Conservation (phyloP, 306 rosid species). For the Cucumis hystrix region DNA sequence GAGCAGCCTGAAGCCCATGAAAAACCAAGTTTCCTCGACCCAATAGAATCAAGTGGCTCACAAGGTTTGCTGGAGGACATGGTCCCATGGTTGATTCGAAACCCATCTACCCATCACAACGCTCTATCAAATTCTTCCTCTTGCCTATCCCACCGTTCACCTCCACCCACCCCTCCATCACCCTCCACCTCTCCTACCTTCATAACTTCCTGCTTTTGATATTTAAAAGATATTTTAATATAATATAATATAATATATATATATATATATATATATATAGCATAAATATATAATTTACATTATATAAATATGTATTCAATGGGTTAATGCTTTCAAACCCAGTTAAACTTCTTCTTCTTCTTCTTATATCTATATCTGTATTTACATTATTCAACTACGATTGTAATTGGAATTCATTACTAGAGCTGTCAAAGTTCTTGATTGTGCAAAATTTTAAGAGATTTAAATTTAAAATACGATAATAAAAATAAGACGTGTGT, state of each 20-base stretch:
- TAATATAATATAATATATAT: too few relatives aligned
- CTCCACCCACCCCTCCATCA: conserved; percentile 30
- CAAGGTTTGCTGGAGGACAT: conserved; percentile 85
- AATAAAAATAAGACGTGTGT: too few relatives aligned
- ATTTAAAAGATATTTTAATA: neutral
- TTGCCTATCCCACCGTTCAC: conserved; percentile 22
- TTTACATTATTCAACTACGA: neutral
- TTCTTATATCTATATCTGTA: neutral
- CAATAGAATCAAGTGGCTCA: conserved; percentile 23
- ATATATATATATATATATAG: neutral
- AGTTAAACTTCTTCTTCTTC: neutral
- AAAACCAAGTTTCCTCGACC: conserved; percentile 7
- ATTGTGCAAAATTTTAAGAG: too few relatives aligned
- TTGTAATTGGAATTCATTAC: neutral
- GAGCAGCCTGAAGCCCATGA: conserved; percentile 3
- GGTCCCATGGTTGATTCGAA: conserved; percentile 71
- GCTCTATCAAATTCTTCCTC: conserved; percentile 27
- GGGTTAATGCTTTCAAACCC: neutral
- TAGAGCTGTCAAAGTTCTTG: neutral
- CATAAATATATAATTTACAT: neutral
- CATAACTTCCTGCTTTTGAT: neutral
- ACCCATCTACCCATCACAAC: conserved; percentile 27
- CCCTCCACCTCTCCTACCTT: neutral
- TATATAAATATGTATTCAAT: neutral
- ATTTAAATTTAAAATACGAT: too few relatives aligned